Evolutionary conservation across 441 rosid species (phyloP).

Genomic region (Syzygium syzygioides): DNA sequence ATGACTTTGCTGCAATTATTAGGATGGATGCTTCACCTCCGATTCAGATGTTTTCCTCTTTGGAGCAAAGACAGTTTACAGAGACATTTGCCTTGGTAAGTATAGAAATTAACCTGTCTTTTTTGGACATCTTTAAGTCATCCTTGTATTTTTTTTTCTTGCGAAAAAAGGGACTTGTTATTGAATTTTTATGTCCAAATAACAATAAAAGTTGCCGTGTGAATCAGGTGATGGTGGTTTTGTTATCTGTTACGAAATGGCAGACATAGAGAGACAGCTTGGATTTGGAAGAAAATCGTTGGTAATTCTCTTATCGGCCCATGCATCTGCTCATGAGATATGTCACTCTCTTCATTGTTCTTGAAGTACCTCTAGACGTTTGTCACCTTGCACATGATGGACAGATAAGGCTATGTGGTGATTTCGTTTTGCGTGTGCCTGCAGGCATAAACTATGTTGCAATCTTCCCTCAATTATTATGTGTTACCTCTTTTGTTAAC

Average conservation of each 20-base stretch:
- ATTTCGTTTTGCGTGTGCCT: not conserved
- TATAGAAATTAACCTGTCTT: not conserved
- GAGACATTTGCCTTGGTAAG: slow-evolving; percentile 86
- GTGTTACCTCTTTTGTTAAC: not conserved
- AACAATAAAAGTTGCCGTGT: slow-evolving; percentile 6
- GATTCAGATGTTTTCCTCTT: slow-evolving; percentile 94
- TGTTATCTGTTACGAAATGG: slow-evolving; percentile 88
- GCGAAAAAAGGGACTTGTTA: not conserved
- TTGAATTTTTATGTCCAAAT: not conserved
- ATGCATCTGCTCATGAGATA: slow-evolving; percentile 3
- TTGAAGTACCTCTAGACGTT: not conserved
- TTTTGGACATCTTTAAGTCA: slow-evolving; percentile 3
- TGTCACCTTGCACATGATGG: not conserved
- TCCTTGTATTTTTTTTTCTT: not conserved
- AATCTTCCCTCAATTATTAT: not conserved
- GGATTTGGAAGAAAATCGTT: slow-evolving; percentile 88
- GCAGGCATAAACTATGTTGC: not conserved
- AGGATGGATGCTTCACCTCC: slow-evolving; percentile 94
- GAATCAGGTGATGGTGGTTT: slow-evolving; percentile 82
- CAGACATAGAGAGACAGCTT: slow-evolving; percentile 67
- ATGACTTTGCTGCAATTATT: not conserved
- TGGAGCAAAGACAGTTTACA: slow-evolving; percentile 87
- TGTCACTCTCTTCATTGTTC: not conserved
- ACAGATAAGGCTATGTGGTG: not conserved
- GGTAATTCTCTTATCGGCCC: slow-evolving; percentile 34